phyloP scores from a whole-genome alignment of 2,329 filamentous ascomycete species.

The Chaetothyriales sp. region DNA sequence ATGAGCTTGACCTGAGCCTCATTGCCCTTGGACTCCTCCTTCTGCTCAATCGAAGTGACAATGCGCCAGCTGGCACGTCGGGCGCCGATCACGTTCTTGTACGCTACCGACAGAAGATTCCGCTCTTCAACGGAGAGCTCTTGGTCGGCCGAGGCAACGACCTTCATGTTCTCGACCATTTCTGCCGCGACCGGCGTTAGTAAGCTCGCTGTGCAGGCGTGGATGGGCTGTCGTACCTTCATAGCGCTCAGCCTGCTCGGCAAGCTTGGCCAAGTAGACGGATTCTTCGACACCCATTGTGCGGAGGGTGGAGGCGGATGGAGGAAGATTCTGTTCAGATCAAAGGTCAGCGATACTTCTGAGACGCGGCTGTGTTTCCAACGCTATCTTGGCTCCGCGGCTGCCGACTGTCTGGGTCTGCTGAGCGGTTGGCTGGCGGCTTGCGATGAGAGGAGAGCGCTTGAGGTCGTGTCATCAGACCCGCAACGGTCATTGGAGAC shows the following conservation, averaged over 20 bases:
- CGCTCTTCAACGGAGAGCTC: conserved; percentile 86
- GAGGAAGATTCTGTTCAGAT: neutral
- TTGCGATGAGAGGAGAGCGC: conserved; percentile 7
- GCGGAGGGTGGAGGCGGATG: conserved; percentile 21
- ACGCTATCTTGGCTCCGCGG: neutral
- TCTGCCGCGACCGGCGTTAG: conserved; percentile 38
- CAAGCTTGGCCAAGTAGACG: conserved; percentile 98
- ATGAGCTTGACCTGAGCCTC: conserved; percentile 77
- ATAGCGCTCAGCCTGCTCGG: conserved; percentile 99
- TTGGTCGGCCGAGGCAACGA: conserved; percentile 73
- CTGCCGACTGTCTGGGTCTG: conserved; percentile 10
- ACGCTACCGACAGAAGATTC: conserved; percentile 92
- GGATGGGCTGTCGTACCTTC: conserved; percentile 56
- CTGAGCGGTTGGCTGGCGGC: conserved; percentile 16
- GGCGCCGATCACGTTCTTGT: conserved; percentile 97
- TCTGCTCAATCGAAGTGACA: conserved; percentile 96
- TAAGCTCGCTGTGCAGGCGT: conserved; percentile 14
- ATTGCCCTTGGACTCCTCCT: conserved; percentile 98
- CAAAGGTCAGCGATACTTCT: neutral
- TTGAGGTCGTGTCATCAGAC: neutral
- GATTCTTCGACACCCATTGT: conserved; percentile 99
- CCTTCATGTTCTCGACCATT: conserved; percentile 99
- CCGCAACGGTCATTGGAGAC: neutral
- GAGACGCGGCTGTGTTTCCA: neutral
- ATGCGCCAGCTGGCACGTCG: conserved; percentile 97